These are phyloP conservation scores for Blastobotrys indianensis DNA, from an alignment of 1,139 yeast genomes.

Conservation along the genomic window DNA sequence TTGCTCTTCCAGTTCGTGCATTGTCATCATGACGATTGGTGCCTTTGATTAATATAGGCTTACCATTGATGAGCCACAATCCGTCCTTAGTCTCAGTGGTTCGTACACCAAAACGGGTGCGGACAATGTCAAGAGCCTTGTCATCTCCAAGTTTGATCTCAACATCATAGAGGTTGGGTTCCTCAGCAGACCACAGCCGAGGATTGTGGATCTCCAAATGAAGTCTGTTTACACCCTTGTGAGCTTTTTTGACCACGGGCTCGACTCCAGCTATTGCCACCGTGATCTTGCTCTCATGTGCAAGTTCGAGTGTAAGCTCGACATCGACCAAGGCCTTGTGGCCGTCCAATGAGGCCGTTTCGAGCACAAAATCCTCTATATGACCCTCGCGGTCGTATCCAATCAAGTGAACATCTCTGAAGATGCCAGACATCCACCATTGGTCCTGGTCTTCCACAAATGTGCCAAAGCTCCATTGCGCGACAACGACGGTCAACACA, in stretches of 20 bases:
- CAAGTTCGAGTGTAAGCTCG: constrained; percentile 3
- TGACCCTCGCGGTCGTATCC: constrained; percentile 17
- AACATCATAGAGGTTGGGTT: constrained; percentile 31
- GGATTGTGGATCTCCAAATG: constrained; percentile 17
- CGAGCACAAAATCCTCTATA: constrained; percentile 21
- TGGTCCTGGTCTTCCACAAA: constrained; percentile 38
- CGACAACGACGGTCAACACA: constrained; percentile 29
- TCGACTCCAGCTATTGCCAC: constrained; percentile 7
- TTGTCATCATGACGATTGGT: constrained; percentile 37
- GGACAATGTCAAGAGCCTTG: constrained; percentile 18
- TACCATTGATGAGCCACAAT: constrained; percentile 30
- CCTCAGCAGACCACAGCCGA: constrained; percentile 35
- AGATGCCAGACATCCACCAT: constrained; percentile 37
- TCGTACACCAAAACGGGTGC: constrained; percentile 34
- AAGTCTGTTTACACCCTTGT: neutral
- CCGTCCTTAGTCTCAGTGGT: constrained; percentile 31
- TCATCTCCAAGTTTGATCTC: constrained; percentile 18
- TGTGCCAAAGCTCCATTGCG: constrained; percentile 34
- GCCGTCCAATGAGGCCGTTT: constrained; percentile 12
- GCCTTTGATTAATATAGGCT: constrained; percentile 31
- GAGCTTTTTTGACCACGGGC: neutral
- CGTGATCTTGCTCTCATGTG: constrained; percentile 2
- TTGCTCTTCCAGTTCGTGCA: constrained; percentile 34
- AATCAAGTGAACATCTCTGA: constrained; percentile 22
- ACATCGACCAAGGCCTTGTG: constrained; percentile 10